Base-by-base conservation (phyloP, 169 alveolate genomes). In the Cryptosporidium viatorum region DNA sequence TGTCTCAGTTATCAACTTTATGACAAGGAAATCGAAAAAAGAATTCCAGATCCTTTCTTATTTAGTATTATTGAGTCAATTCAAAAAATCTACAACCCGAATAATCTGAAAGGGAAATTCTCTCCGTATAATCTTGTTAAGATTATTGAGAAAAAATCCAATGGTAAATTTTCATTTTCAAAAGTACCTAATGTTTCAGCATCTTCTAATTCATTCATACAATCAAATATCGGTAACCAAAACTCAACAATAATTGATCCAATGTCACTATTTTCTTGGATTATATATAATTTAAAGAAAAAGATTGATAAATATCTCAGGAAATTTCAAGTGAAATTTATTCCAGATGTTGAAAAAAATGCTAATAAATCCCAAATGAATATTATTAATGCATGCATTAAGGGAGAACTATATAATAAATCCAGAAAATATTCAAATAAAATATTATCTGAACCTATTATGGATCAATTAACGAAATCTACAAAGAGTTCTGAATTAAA, bases 71-170 rank as follows among this genome's bases (percentile, higher is more conserved):
- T 98, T 43, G 99, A 98, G 92, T 93, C 98, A 58, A 91, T 97
- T 55, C 94, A 98, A 92, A 98, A 98, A 94, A 97, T 97, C 55
- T 98, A 97, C 97, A 98, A 97, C 94, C 97, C 98, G 37, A 93
- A 95, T 71, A 98, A 97, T 93, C 98, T 98, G 94, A 98, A 98
- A 91, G 99, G 99, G 16, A 96, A 39, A n/a, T 67, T 41, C 21
- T 70, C 86, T 7, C 97, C 89, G 0, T 80, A 62, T 62, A 92
- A 29, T 7, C 93, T 92, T 5, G 93, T 80, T 12, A 84, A 85
- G 68, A 87, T 86, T 2, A 93, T 92, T 35, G 93, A 93, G 69
- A 94, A 86, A 75, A 92, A 92, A 62, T 93, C 91, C 29, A 86
- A 92, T 10, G 89, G 89, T 16, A 80, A 43, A 55, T 80, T 62